Evolutionary conservation across 805 yeast genomes (phyloP), one percentile per base, ranked within the genome.

Genomic region (Lipomyces orientalis): DNA sequence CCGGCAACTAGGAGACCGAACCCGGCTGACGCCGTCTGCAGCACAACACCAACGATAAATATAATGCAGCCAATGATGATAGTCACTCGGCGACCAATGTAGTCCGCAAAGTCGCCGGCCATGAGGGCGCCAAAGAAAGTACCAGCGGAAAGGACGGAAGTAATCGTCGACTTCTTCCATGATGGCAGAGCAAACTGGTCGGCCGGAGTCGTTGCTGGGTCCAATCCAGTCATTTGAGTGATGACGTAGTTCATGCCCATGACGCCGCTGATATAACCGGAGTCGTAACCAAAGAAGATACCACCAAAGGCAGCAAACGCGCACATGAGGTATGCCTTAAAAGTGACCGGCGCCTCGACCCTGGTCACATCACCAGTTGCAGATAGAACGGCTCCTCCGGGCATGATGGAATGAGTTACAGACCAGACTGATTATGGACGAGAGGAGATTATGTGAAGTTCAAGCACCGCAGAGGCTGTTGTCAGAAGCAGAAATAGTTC

Each of bases 81-180:
- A 61, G 91, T 90, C 63, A 89, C 88, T 75, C 89, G 92, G 74
- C 98, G 86, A 55, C 98, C 98, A 70, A 89, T 79, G 49, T 85
- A 75, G 76, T 94, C 97, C 58, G 97, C 97, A 43, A 86, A 76
- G 0, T 88, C 78, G 61, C 98, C 98, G 2, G 97, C 95, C 56
- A 86, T 71, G 14, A 90, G 67, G 5, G 97, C 87, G 6, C 95
- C 90, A 31, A 94, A 80, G 61, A 94, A 81, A 1, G 98, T 98
- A 69, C 98, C 98, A 33, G 93, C 81, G 0, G 97, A 91, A 0
- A 98, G 93, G 14, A 97, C 97, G 14, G 97, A 89, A 0, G 98
- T 94, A 74, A 94, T 92, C 72, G 90, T 81, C 0, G 97, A 88
- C 61, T 19, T 34, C 61, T 70, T 60, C 58, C 61, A 54, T 25